phyloP scores from a whole-genome alignment of 352 stramenopile species.

The Aphanomyces euteiches region DNA sequence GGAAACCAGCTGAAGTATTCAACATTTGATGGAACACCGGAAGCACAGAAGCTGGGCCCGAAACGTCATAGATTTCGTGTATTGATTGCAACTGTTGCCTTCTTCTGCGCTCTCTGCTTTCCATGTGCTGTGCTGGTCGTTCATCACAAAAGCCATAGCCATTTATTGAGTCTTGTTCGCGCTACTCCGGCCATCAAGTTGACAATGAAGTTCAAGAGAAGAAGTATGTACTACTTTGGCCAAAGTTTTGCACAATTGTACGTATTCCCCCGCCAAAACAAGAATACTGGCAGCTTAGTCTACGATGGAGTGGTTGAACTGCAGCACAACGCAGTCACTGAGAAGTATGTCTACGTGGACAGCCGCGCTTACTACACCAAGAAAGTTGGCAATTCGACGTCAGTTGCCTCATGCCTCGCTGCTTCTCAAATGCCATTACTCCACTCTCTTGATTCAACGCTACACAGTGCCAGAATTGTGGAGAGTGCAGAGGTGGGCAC shows the following conservation, averaged over 20 bases:
- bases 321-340: background rate
- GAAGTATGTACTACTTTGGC: constrained; percentile 9
- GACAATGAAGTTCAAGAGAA: constrained; percentile 10
- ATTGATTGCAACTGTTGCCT: background rate
- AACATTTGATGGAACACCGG: too few species aligned
- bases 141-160: background rate
- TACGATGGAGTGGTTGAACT: constrained; percentile 9
- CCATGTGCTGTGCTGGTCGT: background rate
- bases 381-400: background rate
- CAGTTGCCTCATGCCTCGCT: background rate
- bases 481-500: background rate
- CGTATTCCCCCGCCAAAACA: constrained; percentile 1
- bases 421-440: constrained; percentile 9
- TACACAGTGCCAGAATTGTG: background rate
- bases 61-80: background rate
- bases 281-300: background rate
- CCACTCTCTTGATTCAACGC: constrained; percentile 3
- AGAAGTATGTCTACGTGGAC: background rate
- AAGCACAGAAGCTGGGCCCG: too few species aligned
- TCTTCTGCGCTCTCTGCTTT: background rate
- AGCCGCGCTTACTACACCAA: constrained; percentile 4
- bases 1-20: too few species aligned
- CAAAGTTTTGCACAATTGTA: constrained; percentile 9
- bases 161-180: background rate
- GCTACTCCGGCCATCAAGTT: background rate